Conservation (phyloP, 2,329 filamentous ascomycete genomes). For the Rosellinia necatrix region DNA sequence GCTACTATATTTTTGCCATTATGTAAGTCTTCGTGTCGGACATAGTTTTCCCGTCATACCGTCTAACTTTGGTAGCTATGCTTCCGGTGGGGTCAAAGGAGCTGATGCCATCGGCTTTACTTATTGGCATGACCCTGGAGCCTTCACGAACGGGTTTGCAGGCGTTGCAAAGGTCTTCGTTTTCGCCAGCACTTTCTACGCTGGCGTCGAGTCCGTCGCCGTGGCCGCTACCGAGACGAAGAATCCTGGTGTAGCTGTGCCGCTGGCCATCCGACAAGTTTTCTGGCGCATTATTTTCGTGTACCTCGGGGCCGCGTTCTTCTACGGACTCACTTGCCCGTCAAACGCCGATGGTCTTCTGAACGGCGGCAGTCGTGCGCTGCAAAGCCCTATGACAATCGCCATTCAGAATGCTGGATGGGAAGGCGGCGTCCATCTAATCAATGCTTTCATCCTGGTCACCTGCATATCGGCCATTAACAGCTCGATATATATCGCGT, state of each 20-base stretch:
- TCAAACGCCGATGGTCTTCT: constrained; percentile 68
- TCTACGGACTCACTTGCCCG: constrained; percentile 75
- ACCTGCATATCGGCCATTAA: constrained; percentile 76
- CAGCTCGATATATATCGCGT: constrained; percentile 77
- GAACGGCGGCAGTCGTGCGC: constrained; percentile 63
- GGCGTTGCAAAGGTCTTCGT: constrained; percentile 70
- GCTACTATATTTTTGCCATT: constrained; percentile 76
- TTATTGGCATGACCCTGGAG: constrained; percentile 74
- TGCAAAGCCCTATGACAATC: constrained; percentile 75
- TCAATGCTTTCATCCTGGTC: constrained; percentile 77
- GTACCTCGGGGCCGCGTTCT: constrained; percentile 73
- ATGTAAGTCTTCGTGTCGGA: constrained; percentile 45
- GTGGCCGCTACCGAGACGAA: constrained; percentile 65
- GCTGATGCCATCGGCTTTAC: constrained; percentile 67
- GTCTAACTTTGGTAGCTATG: constrained; percentile 52
- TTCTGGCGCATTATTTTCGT: constrained; percentile 66
- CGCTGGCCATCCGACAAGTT: constrained; percentile 62
- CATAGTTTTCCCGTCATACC: background rate
- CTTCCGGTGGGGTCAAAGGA: constrained; percentile 67
- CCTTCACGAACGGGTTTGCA: constrained; percentile 71
- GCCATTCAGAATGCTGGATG: constrained; percentile 76
- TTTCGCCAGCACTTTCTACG: constrained; percentile 72
- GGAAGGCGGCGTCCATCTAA: constrained; percentile 72
- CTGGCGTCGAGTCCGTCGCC: constrained; percentile 64
- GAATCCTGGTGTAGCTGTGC: constrained; percentile 60